Conservation (phyloP, 495 filamentous ascomycete species). For the Neurospora hispaniola region DNA sequence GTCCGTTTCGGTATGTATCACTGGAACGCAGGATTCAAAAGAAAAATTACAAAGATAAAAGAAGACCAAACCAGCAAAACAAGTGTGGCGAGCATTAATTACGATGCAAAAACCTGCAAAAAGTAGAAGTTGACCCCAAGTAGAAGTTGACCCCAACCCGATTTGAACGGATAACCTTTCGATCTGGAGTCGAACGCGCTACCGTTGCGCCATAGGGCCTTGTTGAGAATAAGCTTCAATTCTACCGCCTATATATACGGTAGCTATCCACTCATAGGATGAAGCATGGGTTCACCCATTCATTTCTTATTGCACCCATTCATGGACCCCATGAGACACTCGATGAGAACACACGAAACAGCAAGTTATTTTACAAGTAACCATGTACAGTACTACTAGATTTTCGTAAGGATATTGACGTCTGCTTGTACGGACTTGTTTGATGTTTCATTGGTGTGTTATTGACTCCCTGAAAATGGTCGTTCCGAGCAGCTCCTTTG, state of each 20-base stretch:
- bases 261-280: rapidly evolving
- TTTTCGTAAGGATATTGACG: too few species aligned
- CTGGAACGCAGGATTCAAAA: neutral
- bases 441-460: too few species aligned
- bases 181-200: neutral
- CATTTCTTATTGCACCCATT: neutral
- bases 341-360: neutral
- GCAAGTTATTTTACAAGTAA: neutral
- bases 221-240: neutral
- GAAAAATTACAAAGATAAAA: neutral
- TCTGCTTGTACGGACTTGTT: too few species aligned
- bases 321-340: neutral
- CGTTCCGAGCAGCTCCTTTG: neutral
- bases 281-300: neutral
- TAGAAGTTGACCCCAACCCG: neutral
- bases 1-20: too few species aligned
- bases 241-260: rapidly evolving
- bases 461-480: neutral
- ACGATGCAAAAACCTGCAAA: neutral
- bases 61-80: neutral
- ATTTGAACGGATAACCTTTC: neutral
- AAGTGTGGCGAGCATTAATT: too few species aligned
- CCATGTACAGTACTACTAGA: neutral
- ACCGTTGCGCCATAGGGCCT: neutral
- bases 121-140: neutral